Evolutionary conservation across 1,139 yeast species (phyloP).

Genomic region (Saccharomyces hybrid): DNA sequence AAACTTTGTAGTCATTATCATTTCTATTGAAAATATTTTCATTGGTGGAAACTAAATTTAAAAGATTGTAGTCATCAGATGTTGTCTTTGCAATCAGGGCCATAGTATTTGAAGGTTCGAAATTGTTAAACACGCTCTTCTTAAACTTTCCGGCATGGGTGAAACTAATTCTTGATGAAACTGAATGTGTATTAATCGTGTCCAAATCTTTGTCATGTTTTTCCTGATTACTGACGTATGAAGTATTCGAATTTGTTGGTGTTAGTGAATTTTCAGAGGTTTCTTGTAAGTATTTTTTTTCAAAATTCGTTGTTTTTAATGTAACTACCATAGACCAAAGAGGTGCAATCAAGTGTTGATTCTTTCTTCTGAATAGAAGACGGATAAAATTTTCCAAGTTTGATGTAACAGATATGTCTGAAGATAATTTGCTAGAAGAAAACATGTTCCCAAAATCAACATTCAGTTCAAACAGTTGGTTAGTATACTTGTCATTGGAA

Average conservation of each 20-base stretch:
- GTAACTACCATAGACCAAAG: conserved; percentile 65
- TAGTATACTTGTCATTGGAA: conserved; percentile 9
- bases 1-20: conserved; percentile 34
- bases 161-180: not conserved
- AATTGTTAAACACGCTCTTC: conserved; percentile 24
- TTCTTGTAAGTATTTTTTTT: conserved; percentile 20
- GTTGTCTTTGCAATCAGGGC: conserved; percentile 36
- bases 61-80: conserved; percentile 34
- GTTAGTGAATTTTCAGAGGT: conserved; percentile 8
- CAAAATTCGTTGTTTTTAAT: conserved; percentile 44
- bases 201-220: conserved; percentile 1
- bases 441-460: conserved; percentile 8
- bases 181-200: not conserved
- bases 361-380: conserved; percentile 24
- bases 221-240: not conserved
- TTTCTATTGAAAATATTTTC: conserved; percentile 26
- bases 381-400: conserved; percentile 29
- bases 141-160: conserved; percentile 4
- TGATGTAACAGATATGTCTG: conserved; percentile 21
- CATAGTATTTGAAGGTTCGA: conserved; percentile 20
- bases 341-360: conserved; percentile 36
- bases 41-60: conserved; percentile 29
- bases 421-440: conserved; percentile 11
- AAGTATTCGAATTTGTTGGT: not conserved
- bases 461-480: conserved; percentile 17